Conservation (phyloP, 805 yeast species). For the Cyberlindnera mississippiensis region DNA sequence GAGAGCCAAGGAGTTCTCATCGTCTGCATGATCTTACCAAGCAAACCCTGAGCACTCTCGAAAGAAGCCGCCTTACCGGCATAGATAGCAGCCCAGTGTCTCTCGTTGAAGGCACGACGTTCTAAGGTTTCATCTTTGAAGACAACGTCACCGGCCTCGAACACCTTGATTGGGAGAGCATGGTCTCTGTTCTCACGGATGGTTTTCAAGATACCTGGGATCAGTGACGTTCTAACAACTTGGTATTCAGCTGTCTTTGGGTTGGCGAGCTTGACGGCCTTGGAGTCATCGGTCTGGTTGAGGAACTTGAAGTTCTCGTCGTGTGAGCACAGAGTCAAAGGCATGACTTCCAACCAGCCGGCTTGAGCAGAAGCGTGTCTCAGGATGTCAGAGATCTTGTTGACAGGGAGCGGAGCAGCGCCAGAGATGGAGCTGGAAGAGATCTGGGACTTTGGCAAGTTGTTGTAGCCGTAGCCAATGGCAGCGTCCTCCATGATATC, state of each 20-base stretch:
- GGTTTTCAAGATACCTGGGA: constrained; percentile 94
- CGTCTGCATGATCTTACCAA: constrained; percentile 95
- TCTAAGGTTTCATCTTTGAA: constrained; percentile 76
- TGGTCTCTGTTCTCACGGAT: constrained; percentile 95
- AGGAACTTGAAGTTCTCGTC: constrained; percentile 93
- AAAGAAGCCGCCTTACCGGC: constrained; percentile 96
- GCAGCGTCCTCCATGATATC: constrained; percentile 99
- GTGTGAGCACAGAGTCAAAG: constrained; percentile 91
- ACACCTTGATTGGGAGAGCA: constrained; percentile 89
- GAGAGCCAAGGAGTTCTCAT: constrained; percentile 84
- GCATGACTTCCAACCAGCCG: constrained; percentile 95
- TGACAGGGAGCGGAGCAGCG: constrained; percentile 86
- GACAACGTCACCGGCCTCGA: constrained; percentile 93
- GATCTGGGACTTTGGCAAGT: constrained; percentile 74
- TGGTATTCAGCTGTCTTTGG: constrained; percentile 97
- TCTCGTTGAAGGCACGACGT: constrained; percentile 86
- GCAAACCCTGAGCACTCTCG: constrained; percentile 89
- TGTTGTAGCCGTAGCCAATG: constrained; percentile 91
- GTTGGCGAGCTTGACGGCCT: constrained; percentile 86
- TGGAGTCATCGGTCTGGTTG: constrained; percentile 68
- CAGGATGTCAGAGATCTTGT: constrained; percentile 85
- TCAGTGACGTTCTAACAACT: constrained; percentile 91
- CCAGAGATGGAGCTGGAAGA: constrained; percentile 70
- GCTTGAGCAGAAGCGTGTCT: constrained; percentile 90
- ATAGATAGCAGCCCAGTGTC: constrained; percentile 91